Percentiles rank a stretch among this genome's conserved stretches.
Conservation (phyloP, 2,329 filamentous ascomycete species). For the Aspergillus eucalypticola region DNA sequence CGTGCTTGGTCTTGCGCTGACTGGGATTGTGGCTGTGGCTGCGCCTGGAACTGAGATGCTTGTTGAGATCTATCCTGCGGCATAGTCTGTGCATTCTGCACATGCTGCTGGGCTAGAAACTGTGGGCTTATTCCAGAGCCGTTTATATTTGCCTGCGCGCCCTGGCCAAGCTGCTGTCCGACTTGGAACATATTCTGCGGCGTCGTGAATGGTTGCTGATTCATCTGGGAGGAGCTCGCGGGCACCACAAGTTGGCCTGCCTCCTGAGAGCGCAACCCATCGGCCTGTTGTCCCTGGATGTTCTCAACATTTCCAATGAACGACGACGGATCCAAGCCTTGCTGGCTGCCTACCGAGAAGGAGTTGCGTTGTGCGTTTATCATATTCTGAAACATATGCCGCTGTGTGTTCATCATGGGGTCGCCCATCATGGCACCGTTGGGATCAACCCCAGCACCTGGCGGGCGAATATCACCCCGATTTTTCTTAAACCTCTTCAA, state of each 20-base stretch:
- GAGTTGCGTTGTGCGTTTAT: conserved; percentile 43
- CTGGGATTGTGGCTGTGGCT: conserved; percentile 36
- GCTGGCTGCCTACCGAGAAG: conserved; percentile 36
- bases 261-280: conserved; percentile 62
- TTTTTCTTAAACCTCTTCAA: conserved; percentile 39
- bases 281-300: conserved; percentile 61
- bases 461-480: conserved; percentile 34
- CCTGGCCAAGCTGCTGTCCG: conserved; percentile 44
- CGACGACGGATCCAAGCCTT: conserved; percentile 36
- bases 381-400: conserved; percentile 45
- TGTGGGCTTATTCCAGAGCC: conserved; percentile 42
- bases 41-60: conserved; percentile 34
- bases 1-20: conserved; percentile 41
- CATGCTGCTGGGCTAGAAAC: conserved; percentile 45
- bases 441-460: conserved; percentile 31
- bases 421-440: conserved; percentile 39
- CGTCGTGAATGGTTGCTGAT: conserved; percentile 42
- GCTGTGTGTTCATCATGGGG: conserved; percentile 42
- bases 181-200: conserved; percentile 45
- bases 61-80: conserved; percentile 47
- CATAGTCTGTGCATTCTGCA: conserved; percentile 45
- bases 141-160: conserved; percentile 38
- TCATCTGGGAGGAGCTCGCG: conserved; percentile 59
- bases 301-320: conserved; percentile 54
- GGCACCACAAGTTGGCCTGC: conserved; percentile 65